Base-by-base conservation (phyloP, 2,329 filamentous ascomycete species). In the Calonectria hawksworthii region DNA sequence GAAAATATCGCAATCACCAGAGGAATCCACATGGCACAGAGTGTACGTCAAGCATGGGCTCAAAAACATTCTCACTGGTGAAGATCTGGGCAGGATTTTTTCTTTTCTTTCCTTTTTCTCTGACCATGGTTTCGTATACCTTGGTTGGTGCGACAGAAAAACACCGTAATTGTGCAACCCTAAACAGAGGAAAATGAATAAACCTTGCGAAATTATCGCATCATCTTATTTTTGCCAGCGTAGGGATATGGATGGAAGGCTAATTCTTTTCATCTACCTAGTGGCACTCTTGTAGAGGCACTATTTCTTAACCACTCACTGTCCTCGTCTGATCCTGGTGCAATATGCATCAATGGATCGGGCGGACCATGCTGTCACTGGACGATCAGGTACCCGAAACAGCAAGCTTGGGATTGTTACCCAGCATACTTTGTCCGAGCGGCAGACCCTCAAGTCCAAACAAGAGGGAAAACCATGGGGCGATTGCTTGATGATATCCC, bases 341-440 rank as follows among this genome's bases (percentile, higher is more conserved):
- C 36, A 38, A 13, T 16, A 63, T 61, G n/a, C 34, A 41, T 16
- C 26, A 18, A 26, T 63, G 14, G 10, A 28, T 28, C 34, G 56
- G 36, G 34, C 14, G 34, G 21, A 16, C 56, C 56, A 63, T 41
- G 56, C 36, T 38, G 36, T 63, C 16, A 36, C 5, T 36, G 21
- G 32, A 41, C 30, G 56, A 41, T 36, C 56, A 41, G 67, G 54
- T 59, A 61, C n/a, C 67, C 10, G 26, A 69, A 69, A 68, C 34
- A 36, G 44, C 44, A 66, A 38, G 34, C 56, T 21, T 63, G 14
- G 14, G 23, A 18, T 21, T 38, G 34, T 23, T 28, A 30, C 38
- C n/a, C 16, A 23, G 16, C 52, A 30, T 34, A 4, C 10, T n/a
- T 34, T 56, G 26, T 32, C 28, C 5, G 52, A 4, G 14, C 14